Conservation (phyloP, 2,329 filamentous ascomycete genomes). For the Pestalotiopsis sp. region DNA sequence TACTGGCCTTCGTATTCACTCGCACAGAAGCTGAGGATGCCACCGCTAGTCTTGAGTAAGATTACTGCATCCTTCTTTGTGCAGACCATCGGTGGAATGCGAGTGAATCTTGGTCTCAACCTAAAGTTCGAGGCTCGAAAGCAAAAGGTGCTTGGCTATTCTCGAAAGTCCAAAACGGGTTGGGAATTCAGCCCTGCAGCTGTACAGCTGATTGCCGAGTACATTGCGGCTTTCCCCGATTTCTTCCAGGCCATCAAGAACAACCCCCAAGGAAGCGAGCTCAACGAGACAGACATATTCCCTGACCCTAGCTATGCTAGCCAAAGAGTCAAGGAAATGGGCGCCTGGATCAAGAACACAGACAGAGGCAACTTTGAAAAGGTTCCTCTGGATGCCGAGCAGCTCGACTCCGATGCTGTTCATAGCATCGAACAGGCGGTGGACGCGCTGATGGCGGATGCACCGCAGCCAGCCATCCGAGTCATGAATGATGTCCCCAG, state of each 20-base stretch:
- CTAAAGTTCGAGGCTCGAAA: slow-evolving; percentile 97
- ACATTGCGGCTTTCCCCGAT: slow-evolving; percentile 92
- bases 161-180: slow-evolving; percentile 78
- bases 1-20: slow-evolving; percentile 91
- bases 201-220: slow-evolving; percentile 76
- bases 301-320: slow-evolving; percentile 69
- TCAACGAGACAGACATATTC: slow-evolving; percentile 85
- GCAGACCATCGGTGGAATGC: slow-evolving; percentile 71
- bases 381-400: slow-evolving; percentile 94
- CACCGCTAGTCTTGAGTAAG: slow-evolving; percentile 88
- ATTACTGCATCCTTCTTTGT: slow-evolving; percentile 94
- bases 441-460: slow-evolving; percentile 52
- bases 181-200: slow-evolving; percentile 96
- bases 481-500: slow-evolving; percentile 78
- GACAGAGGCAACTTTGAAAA: slow-evolving; percentile 91
- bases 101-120: slow-evolving; percentile 89
- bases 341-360: slow-evolving; percentile 86
- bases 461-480: slow-evolving; percentile 61
- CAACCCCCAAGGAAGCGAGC: slow-evolving; percentile 83
- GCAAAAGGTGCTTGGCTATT: slow-evolving; percentile 93
- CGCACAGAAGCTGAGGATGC: slow-evolving; percentile 76
- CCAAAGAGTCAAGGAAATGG: slow-evolving; percentile 87
- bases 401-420: slow-evolving; percentile 89
- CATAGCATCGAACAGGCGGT: slow-evolving; percentile 76
- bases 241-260: slow-evolving; percentile 88